Evolutionary conservation across 345 rosid genomes (phyloP).

Genomic region (Populus euphratica): DNA sequence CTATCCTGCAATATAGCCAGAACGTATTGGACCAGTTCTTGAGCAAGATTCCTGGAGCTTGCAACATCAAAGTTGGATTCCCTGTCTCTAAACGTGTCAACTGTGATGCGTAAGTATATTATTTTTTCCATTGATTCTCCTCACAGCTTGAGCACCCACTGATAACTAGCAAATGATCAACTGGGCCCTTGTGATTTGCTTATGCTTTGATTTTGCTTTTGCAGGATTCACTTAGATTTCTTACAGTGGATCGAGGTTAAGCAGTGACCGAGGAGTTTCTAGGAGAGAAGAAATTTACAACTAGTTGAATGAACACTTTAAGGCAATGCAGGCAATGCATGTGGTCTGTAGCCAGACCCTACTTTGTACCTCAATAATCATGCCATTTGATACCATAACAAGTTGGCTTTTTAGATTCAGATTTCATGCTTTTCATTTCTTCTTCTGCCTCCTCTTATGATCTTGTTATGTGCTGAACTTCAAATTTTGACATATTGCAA

Average conservation of each 20-base stretch:
- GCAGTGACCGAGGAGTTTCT: background rate
- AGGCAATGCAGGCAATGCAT: background rate
- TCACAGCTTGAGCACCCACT: background rate
- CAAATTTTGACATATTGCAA: background rate
- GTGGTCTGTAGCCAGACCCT: background rate
- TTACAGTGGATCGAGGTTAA: background rate
- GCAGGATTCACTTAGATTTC: conserved; percentile 17
- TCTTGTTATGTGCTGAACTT: background rate
- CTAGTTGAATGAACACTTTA: background rate
- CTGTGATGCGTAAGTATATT: conserved; percentile 29
- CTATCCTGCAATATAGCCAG: background rate
- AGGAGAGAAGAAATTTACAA: background rate
- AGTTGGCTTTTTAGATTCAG: background rate
- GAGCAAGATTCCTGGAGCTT: conserved; percentile 34
- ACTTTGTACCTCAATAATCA: background rate
- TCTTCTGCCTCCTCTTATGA: background rate
- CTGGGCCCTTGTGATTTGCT: background rate
- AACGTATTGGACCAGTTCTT: conserved; percentile 19
- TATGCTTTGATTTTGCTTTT: background rate
- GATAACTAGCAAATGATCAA: too few species aligned
- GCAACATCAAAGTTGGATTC: conserved; percentile 42
- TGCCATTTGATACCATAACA: background rate
- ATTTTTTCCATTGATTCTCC: background rate
- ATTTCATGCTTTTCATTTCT: background rate
- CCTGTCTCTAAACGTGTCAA: conserved; percentile 31